Evolutionary conservation across 352 stramenopile species (phyloP).

Genomic region (Phytopythium helicoides): DNA sequence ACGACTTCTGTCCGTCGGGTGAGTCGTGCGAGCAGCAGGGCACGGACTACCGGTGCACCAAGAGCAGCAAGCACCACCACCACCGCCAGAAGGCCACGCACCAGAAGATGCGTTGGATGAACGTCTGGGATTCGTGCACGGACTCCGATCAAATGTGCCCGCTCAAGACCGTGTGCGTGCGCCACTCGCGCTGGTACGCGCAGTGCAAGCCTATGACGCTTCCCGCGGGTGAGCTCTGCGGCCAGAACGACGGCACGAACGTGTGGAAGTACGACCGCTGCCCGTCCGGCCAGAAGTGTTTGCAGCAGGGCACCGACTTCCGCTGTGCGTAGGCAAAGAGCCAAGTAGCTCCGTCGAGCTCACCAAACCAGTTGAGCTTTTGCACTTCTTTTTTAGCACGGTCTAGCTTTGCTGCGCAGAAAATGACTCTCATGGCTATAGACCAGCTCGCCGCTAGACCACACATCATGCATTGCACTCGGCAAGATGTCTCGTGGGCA

Average conservation of each 20-base stretch:
- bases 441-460: too few relatives aligned
- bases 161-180: constrained; percentile 13
- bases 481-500: too few relatives aligned
- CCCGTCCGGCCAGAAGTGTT: constrained; percentile 24
- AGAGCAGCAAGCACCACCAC: constrained; percentile 1
- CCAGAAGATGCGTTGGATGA: constrained; percentile 2
- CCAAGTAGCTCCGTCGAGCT: too few relatives aligned
- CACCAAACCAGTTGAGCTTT: too few relatives aligned
- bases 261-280: constrained; percentile 32
- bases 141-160: constrained; percentile 10
- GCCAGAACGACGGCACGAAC: constrained; percentile 33
- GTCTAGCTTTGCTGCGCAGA: too few relatives aligned
- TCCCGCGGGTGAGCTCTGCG: constrained; percentile 19
- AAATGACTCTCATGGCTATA: too few relatives aligned
- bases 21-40: constrained; percentile 4
- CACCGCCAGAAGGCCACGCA: neutral
- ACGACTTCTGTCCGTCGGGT: constrained; percentile 9
- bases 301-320: constrained; percentile 17
- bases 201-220: constrained; percentile 26
- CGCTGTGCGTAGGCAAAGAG: constrained; percentile 17
- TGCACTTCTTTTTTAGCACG: too few relatives aligned
- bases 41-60: constrained; percentile 9
- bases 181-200: constrained; percentile 29
- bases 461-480: too few relatives aligned
- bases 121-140: constrained; percentile 19